phyloP scores from a whole-genome alignment of 2,329 filamentous ascomycete species.

The Fusarium redolens region DNA sequence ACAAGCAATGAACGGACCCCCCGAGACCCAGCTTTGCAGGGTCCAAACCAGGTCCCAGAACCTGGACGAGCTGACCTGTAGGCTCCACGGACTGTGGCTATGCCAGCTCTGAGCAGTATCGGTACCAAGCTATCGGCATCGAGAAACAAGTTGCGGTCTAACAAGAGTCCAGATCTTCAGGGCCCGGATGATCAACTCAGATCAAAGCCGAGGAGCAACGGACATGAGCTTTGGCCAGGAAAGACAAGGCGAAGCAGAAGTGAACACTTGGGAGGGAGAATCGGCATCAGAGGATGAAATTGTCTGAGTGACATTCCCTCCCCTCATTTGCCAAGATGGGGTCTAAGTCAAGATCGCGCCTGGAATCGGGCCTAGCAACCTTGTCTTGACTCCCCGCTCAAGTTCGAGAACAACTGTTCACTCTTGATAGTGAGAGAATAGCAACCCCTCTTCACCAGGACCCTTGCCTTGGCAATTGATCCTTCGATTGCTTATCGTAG shows the following conservation, averaged over 20 bases:
- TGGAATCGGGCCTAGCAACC: slow-evolving; percentile 28
- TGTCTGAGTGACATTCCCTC: slow-evolving; percentile 27
- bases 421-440: slow-evolving; percentile 2
- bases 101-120: slow-evolving; percentile 13
- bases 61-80: slow-evolving; percentile 43
- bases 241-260: slow-evolving; percentile 3
- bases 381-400: slow-evolving; percentile 31
- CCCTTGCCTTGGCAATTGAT: slow-evolving; percentile 24
- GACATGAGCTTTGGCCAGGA: neutral
- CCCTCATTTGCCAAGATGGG: slow-evolving; percentile 31
- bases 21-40: slow-evolving; percentile 43
- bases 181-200: neutral
- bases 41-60: slow-evolving; percentile 36
- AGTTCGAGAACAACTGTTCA: slow-evolving; percentile 25
- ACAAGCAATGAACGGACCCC: slow-evolving; percentile 21
- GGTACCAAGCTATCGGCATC: slow-evolving; percentile 19
- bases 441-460: slow-evolving; percentile 34
- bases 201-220: neutral
- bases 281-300: slow-evolving; percentile 15
- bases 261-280: slow-evolving; percentile 6
- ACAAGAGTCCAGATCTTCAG: slow-evolving; percentile 1
- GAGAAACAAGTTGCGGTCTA: slow-evolving; percentile 20
- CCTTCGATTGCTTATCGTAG: slow-evolving; percentile 16
- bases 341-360: slow-evolving; percentile 26
- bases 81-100: slow-evolving; percentile 35